Conservation (phyloP, 1,284 basidiomycete species). For the Boletus austroedulis region DNA sequence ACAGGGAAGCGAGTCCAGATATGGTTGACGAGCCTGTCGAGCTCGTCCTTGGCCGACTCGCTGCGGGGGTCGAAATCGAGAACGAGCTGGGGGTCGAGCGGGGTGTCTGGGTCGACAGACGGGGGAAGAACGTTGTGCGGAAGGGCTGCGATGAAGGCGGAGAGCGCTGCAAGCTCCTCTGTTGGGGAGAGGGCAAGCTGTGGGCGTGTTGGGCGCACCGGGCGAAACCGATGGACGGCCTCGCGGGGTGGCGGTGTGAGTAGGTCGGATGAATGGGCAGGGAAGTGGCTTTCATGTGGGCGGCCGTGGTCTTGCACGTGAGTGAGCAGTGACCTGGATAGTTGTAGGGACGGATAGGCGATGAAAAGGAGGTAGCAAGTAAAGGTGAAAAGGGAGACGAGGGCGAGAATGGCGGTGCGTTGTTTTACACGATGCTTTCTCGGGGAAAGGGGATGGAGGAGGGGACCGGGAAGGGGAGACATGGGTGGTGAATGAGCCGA, state of each 20-base stretch:
- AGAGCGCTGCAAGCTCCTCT: conserved; percentile 77
- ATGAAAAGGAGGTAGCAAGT: conserved; percentile 54
- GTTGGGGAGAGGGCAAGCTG: conserved; percentile 48
- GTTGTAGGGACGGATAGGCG: conserved; percentile 42
- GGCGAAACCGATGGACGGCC: conserved; percentile 24
- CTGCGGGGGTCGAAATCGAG: conserved; percentile 79
- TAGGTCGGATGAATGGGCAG: conserved; percentile 5
- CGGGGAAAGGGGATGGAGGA: conserved; percentile 26
- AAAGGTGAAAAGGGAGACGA: conserved; percentile 48
- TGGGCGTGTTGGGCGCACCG: conserved; percentile 27
- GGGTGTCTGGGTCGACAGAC: conserved; percentile 57
- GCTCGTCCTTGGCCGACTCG: conserved; percentile 54
- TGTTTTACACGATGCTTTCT: conserved; percentile 36
- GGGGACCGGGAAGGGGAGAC: conserved; percentile 19
- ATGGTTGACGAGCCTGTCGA: conserved; percentile 52
- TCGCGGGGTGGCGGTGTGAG: conserved; percentile 28
- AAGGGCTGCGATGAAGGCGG: conserved; percentile 74
- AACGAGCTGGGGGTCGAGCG: conserved; percentile 76
- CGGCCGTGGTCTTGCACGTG: conserved; percentile 24
- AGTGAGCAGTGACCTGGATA: conserved; percentile 40
- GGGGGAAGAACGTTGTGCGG: conserved; percentile 76
- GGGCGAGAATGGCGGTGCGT: conserved; percentile 51
- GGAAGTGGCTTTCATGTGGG: conserved; percentile 16
- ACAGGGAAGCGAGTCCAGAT: conserved; percentile 76
- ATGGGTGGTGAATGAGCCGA: not conserved